These are phyloP conservation scores for Dothiorella sarmentorum DNA, from an alignment of 2,329 filamentous ascomycete species.

Conservation along the genomic window DNA sequence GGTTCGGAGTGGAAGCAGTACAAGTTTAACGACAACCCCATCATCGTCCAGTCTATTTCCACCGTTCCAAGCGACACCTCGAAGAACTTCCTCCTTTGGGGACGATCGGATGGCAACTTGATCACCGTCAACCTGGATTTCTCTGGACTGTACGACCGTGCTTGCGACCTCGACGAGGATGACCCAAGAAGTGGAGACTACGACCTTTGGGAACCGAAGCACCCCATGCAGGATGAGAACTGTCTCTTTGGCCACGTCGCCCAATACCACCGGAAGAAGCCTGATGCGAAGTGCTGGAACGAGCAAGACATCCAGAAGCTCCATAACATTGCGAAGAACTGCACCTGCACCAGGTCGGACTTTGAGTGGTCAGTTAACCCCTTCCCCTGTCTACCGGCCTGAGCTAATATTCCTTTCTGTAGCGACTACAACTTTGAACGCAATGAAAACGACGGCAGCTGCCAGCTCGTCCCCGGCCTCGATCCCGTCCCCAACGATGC, in stretches of 20 bases:
- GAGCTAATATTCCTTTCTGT: constrained; percentile 21
- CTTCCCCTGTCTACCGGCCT: neutral
- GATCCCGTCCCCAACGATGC: constrained; percentile 58
- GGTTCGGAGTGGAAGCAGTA: constrained; percentile 76
- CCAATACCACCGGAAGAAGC: constrained; percentile 86
- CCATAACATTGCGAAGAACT: constrained; percentile 69
- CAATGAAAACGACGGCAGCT: constrained; percentile 71
- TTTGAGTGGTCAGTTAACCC: constrained; percentile 75
- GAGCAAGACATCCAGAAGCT: constrained; percentile 67
- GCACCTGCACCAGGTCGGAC: constrained; percentile 77
- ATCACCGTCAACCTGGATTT: constrained; percentile 87
- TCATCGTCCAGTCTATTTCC: constrained; percentile 75
- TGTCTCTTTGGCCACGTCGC: constrained; percentile 92
- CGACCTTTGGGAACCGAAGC: constrained; percentile 79
- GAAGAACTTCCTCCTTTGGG: constrained; percentile 90
- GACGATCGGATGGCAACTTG: constrained; percentile 53
- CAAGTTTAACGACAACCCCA: constrained; percentile 64
- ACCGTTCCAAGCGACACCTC: constrained; percentile 87
- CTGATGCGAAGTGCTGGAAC: constrained; percentile 77
- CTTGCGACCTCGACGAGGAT: constrained; percentile 67
- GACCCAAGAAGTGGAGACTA: constrained; percentile 67
- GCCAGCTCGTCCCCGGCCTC: constrained; percentile 71
- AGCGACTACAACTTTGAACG: constrained; percentile 94
- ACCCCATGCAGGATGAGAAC: constrained; percentile 73
- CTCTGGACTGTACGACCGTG: constrained; percentile 67